Percentiles rank a stretch among this genome's conserved stretches.
Evolutionary conservation across 2,329 filamentous ascomycete genomes (phyloP).

Genomic region (Penicillium sp.): DNA sequence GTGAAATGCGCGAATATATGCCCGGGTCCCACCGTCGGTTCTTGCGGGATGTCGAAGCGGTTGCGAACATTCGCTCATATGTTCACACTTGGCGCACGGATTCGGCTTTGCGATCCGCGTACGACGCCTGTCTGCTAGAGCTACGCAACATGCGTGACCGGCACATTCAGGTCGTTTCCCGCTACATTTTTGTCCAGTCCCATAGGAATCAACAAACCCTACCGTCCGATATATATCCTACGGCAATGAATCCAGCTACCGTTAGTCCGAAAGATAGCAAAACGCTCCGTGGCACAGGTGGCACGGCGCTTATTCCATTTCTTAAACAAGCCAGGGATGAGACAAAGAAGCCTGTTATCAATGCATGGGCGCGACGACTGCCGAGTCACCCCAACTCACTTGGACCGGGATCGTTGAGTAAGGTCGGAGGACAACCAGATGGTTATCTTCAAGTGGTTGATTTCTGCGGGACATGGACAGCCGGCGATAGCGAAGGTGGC

Average conservation of each 20-base stretch:
- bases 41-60: not conserved
- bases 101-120: not conserved
- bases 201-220: not conserved
- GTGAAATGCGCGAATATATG: not conserved
- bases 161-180: not conserved
- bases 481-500: slow-evolving; percentile 70
- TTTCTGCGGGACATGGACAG: slow-evolving; percentile 79
- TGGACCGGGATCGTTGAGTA: slow-evolving; percentile 43
- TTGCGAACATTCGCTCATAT: not conserved
- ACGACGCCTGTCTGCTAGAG: not conserved
- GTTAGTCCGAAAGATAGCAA: not conserved
- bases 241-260: not conserved
- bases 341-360: slow-evolving; percentile 72
- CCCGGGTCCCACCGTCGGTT: not conserved
- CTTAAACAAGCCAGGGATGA: not conserved
- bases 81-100: not conserved
- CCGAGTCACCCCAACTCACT: slow-evolving; percentile 45
- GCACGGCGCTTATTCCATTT: not conserved
- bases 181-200: not conserved
- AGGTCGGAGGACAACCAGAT: slow-evolving; percentile 48
- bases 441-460: slow-evolving; percentile 59
- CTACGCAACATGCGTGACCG: not conserved
- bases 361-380: slow-evolving; percentile 55
- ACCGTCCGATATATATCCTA: not conserved
- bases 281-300: not conserved